Evolutionary conservation across 2,329 filamentous ascomycete species (phyloP), one percentile per base, ranked within the genome.

Genomic region (Alternaria longipes): DNA sequence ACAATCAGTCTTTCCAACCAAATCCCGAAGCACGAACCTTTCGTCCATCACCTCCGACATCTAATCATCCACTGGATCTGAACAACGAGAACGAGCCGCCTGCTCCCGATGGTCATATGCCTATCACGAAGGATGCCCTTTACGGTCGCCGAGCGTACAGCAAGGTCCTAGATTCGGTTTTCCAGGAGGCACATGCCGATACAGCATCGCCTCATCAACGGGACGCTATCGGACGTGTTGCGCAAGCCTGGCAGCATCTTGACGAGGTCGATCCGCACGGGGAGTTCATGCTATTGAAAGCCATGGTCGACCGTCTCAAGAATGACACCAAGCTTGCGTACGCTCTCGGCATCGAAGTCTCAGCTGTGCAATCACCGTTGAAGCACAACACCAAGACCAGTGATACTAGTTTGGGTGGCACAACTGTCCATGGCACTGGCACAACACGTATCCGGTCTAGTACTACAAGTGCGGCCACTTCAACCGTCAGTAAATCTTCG

Each of bases 241-340:
- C 92, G 0, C 92, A 97, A 76, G 94, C 94, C 0, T 96, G 95
- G 83, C 90, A 90, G 5, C 86, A 89, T 12, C 85, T 99, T 32
- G 92, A 98, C 77, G 88, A 91, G 45, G 85, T 94, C 30, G 94
- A 99, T 72, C 94, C 94, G 0, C 94, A 97, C 76, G 94, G 94
- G 18, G 88, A 94, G 41, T 95, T 94, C 71, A 89, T 97, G 67
- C 84, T 99, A 16, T 84, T 99, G 73, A 91, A 89, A 72, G 86
- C 88, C 58, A 87, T 97, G 66, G 85, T 96, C 62, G 86, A 91
- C n/a, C 87, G 88, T 58, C 85, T 96, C 47, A 86, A 90, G 44
- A 84, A 85, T 49, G 91, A 94, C 71, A 82, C 85, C 22, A 92
- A 90, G 76, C 83, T 94, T 8, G 79, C 82, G 5, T 77, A 78